phyloP scores from a whole-genome alignment of 1,139 yeast species.

The Yamadazyma sp. region DNA sequence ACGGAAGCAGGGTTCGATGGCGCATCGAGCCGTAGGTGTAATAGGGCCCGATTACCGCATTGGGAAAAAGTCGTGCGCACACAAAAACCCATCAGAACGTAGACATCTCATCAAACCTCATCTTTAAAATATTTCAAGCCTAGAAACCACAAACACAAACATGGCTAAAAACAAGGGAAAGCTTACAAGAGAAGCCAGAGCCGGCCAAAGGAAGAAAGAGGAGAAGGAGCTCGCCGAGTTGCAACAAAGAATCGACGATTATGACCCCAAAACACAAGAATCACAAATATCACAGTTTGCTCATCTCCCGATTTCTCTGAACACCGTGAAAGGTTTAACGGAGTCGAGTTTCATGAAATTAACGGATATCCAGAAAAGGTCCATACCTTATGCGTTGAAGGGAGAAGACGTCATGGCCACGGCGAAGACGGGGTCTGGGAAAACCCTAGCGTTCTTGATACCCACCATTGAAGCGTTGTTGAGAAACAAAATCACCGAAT shows the following conservation, averaged over 20 bases:
- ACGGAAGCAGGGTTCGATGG: background rate
- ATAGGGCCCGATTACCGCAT: no score
- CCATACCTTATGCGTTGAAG: conserved; percentile 76
- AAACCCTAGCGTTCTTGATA: conserved; percentile 85
- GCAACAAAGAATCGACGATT: conserved; percentile 49
- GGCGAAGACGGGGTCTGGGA: conserved; percentile 96
- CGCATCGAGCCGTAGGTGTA: no score
- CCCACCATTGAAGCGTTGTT: conserved; percentile 78
- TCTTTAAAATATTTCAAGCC: background rate
- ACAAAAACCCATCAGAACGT: background rate
- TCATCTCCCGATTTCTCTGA: conserved; percentile 73
- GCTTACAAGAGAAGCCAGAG: conserved; percentile 15
- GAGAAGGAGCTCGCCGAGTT: conserved; percentile 46
- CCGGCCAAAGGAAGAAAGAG: conserved; percentile 34
- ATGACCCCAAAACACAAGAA: conserved; percentile 42
- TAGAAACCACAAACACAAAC: background rate
- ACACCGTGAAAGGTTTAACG: conserved; percentile 69
- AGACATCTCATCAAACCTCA: conserved; percentile 1
- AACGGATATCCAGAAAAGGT: conserved; percentile 83
- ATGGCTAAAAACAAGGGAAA: conserved; percentile 12
- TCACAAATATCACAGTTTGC: conserved; percentile 41
- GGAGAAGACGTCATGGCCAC: conserved; percentile 89
- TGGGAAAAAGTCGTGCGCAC: conserved; percentile 1
- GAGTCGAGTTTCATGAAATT: conserved; percentile 69
- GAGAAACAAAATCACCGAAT: conserved; percentile 77